Evolutionary conservation across 805 yeast genomes (phyloP), one percentile per base, ranked within the genome.

Genomic region (Starmerella bombi): DNA sequence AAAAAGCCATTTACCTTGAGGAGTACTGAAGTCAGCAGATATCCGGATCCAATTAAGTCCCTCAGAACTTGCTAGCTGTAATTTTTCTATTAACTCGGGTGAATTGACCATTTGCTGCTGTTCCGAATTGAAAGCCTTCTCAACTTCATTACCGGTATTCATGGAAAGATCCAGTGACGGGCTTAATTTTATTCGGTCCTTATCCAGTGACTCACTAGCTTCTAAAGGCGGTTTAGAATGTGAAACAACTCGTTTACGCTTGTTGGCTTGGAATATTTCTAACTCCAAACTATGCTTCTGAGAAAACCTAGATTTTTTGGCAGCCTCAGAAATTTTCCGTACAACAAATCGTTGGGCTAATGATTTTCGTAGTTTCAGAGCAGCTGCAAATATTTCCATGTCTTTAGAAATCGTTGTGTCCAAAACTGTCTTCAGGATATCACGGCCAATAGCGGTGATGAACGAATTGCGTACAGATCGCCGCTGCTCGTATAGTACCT

Each of bases 401-500:
- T 7, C 27, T 7, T 23, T 12, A 23, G 7, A 12, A 7, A 23
- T 12, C 10, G 27, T 23, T 7, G 27, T 8, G 27, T 7, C 27
- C 27, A 23, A 23, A 6, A 46, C 30, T 2, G 19, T 6, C 7
- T 29, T 27, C 3, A 44, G 33, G 1, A 41, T 12, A 5, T 14
- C 17, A n/a, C 17, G 17, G 3, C 33, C 27, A 3, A 34, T 32
- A 15, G 31, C 17, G 17, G 4, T 22, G 12, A 8, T 35, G 25
- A 10, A 46, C 45, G 17, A 38, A 41, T 3, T n/a, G 8, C 19
- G 19, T n/a, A 1, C 31, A 15, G 17, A 6, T 15, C 17, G 31
- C 6, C 46, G 41, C 40, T 28, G 21, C 19, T 15, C 29, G 22
- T 19, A 10, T 5, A 35, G 37, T 18, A 25, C 32, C 18, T 23